Percentiles rank a stretch among this genome's conserved stretches.
These are phyloP conservation scores for Ophiostoma australiae DNA, from an alignment of 2,329 filamentous ascomycete genomes.

Conservation along the genomic window DNA sequence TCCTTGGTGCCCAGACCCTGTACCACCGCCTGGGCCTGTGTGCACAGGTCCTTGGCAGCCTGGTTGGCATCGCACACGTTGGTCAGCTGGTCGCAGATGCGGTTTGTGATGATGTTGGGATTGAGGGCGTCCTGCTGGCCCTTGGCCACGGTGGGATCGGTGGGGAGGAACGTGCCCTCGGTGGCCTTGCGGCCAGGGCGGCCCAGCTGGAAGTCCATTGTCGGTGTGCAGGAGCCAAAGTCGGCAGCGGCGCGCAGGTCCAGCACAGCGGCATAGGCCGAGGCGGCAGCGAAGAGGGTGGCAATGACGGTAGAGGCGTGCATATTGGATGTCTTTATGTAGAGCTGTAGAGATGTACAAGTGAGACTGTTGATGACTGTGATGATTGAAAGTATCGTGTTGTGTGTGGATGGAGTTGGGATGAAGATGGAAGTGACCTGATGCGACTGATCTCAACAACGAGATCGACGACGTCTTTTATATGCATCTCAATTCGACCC, in stretches of 20 bases:
- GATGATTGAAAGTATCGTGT: background rate
- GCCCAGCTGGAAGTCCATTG: constrained; percentile 57
- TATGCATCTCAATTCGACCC: background rate
- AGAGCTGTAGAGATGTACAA: background rate
- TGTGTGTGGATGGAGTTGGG: background rate
- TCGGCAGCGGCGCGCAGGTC: constrained; percentile 38
- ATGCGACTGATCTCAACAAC: background rate
- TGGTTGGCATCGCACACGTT: constrained; percentile 61
- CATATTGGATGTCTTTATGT: constrained; percentile 25
- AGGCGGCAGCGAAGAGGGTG: constrained; percentile 29
- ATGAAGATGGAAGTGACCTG: background rate
- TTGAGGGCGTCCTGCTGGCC: constrained; percentile 64
- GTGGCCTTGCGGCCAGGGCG: constrained; percentile 50
- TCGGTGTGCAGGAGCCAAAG: constrained; percentile 52
- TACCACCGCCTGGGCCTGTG: constrained; percentile 45
- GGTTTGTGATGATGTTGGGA: constrained; percentile 69
- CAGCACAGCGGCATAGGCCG: constrained; percentile 30
- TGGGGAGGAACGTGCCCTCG: constrained; percentile 64
- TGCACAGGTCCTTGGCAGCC: constrained; percentile 52
- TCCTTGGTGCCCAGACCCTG: constrained; percentile 35
- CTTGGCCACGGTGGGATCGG: constrained; percentile 55
- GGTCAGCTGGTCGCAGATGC: constrained; percentile 63
- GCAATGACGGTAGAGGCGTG: constrained; percentile 30
- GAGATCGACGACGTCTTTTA: background rate
- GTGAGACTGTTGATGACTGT: background rate